Evolutionary conservation across 1,284 basidiomycete species (phyloP), one percentile per base, ranked within the genome.

Genomic region (Melampsora larici-populina): DNA sequence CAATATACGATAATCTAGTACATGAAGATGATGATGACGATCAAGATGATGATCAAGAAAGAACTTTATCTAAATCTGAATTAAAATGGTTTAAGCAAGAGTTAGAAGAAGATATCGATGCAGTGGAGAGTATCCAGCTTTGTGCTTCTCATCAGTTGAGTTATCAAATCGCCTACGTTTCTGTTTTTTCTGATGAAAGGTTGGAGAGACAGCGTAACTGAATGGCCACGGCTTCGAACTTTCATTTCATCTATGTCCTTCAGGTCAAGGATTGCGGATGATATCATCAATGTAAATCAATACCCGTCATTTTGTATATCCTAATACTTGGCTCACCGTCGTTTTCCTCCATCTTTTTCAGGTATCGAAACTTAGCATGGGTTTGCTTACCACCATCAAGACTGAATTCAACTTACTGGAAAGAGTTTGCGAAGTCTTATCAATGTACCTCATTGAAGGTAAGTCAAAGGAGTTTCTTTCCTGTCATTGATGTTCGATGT

Each of bases 81-180:
- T 29, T 82, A 18, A 68, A 79, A 11, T 58, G 36, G 2, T 65
- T 82, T 0, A 66, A 69, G 31, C 49, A 72, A 24, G 82, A 82
- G 70, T 78, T 82, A 70, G 51, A 74, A 24, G 82, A 82, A 62
- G 80, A 82, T 58, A 70, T 80, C 18, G 82, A 82, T 31, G 80
- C 82, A 0, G 80, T 82, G 48, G 81, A 81, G 36, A 81, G 81
- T 0, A 82, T 82, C 33, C 71, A 82, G 13, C 65, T 82, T 0
- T 82, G 81, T 62, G 80, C 81, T 5, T 67, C 78, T 3, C 82
- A 81, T 66, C 82, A 82, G 68, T 76, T 36, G 31, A 31, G n/a
- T 60, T 9, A 26, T 60, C 29, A n/a, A 60, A 11, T 24, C n/a
- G 17, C 0, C 43, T 40, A 60, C 40, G 13, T 21, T 24, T 17